phyloP scores from a whole-genome alignment of 2,329 filamentous ascomycete species.

The Thelonectria blattea region DNA sequence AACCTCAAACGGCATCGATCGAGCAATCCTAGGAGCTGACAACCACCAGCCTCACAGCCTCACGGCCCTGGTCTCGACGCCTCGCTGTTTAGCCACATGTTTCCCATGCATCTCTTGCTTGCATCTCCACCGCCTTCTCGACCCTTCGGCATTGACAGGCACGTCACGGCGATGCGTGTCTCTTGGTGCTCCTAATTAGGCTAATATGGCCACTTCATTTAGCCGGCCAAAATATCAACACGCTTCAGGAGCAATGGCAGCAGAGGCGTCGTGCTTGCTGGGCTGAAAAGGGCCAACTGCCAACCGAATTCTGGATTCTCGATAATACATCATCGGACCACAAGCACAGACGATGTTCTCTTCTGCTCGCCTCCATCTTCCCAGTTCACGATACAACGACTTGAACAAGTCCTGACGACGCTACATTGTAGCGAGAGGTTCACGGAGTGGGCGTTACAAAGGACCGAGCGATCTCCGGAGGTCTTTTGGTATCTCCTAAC shows the following conservation, averaged over 20 bases:
- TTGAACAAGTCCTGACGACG: neutral
- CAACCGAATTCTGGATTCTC: conserved; percentile 14
- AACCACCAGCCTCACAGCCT: conserved; percentile 3
- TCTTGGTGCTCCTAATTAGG: neutral
- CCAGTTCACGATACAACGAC: neutral
- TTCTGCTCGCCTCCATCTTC: conserved; percentile 9
- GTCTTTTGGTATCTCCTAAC: conserved; percentile 2
- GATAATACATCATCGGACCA: conserved; percentile 24
- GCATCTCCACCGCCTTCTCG: conserved; percentile 3
- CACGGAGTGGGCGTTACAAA: conserved; percentile 5
- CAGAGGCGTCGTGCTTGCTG: conserved; percentile 1
- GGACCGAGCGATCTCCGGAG: conserved; percentile 4
- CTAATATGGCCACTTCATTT: neutral
- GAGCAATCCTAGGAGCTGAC: conserved; percentile 7
- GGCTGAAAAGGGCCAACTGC: neutral
- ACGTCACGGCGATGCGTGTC: neutral
- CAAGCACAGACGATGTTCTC: conserved; percentile 27
- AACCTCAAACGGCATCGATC: conserved; percentile 28
- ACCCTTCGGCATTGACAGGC: conserved; percentile 10
- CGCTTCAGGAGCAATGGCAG: conserved; percentile 3
- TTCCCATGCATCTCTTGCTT: conserved; percentile 11
- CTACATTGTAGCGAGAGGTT: conserved; percentile 6
- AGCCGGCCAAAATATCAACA: conserved; percentile 1
- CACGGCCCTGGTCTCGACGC: neutral
- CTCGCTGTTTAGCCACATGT: conserved; percentile 7